Conservation (phyloP, 1,284 basidiomycete species). For the Cryptococcus neoformans region DNA sequence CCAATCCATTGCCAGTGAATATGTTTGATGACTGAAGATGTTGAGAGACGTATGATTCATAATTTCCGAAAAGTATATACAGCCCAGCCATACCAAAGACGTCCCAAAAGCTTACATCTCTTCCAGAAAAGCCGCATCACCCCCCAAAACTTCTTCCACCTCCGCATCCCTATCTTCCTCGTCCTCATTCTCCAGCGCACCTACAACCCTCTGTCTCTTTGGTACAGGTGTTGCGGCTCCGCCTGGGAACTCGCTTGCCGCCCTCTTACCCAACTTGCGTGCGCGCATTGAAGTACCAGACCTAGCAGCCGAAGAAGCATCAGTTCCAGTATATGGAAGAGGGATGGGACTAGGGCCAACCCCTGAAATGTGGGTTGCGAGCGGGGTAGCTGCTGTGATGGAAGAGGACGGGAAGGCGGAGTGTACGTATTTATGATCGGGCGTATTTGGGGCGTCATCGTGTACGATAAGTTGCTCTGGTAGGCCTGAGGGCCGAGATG, state of each 20-base stretch:
- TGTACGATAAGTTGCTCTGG: no score
- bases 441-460: no score
- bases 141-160: not conserved
- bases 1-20: no score
- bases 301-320: conserved; percentile 1
- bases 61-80: no score
- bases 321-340: not conserved
- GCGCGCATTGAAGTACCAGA: conserved; percentile 31
- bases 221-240: conserved; percentile 42
- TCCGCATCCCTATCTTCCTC: not conserved
- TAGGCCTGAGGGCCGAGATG: not conserved
- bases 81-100: no score
- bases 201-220: conserved; percentile 9
- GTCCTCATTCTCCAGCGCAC: not conserved
- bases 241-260: conserved; percentile 31
- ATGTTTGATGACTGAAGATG: no score
- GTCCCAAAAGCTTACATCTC: no score
- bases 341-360: not conserved
- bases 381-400: not conserved
- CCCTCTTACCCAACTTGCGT: conserved; percentile 35
- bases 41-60: no score
- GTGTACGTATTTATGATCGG: not conserved
- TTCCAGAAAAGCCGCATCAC: no score
- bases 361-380: not conserved
- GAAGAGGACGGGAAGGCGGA: not conserved